phyloP scores from a whole-genome alignment of 345 rosid genomes.

The Rhizophora apiculata region DNA sequence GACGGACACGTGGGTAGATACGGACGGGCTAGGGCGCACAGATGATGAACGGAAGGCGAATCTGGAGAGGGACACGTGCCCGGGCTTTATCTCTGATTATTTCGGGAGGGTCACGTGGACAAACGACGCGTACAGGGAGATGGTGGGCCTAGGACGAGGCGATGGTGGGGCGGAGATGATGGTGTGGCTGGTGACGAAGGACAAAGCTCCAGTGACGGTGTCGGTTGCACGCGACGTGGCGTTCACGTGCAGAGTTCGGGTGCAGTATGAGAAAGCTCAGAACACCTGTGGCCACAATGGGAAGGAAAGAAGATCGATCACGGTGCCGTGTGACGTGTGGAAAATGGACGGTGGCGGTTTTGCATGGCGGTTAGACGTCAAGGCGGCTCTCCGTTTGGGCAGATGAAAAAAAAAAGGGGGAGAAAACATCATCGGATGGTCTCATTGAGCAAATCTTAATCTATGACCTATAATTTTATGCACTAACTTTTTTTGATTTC shows the following conservation, averaged over 20 bases:
- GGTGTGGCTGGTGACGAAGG: slow-evolving; percentile 68
- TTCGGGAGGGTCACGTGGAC: slow-evolving; percentile 69
- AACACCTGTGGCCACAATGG: slow-evolving; percentile 33
- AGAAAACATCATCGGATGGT: not conserved
- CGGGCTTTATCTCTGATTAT: slow-evolving; percentile 70
- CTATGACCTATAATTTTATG: not conserved
- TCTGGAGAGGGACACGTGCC: slow-evolving; percentile 71
- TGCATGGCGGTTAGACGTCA: slow-evolving; percentile 85
- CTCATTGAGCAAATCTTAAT: not conserved
- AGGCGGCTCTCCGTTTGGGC: slow-evolving; percentile 66
- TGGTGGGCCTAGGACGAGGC: slow-evolving; percentile 41
- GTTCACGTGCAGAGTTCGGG: slow-evolving; percentile 67
- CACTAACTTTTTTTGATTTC: not conserved
- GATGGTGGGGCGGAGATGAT: slow-evolving; percentile 26
- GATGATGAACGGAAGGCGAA: slow-evolving; percentile 52
- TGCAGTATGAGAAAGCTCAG: slow-evolving; percentile 34
- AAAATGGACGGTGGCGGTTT: slow-evolving; percentile 68
- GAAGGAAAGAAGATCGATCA: slow-evolving; percentile 49
- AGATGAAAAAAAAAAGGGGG: slow-evolving; percentile 24
- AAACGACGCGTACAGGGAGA: slow-evolving; percentile 56
- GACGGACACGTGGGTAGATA: slow-evolving; percentile 61
- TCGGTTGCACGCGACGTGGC: slow-evolving; percentile 34
- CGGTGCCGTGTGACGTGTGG: slow-evolving; percentile 86
- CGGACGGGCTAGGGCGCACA: slow-evolving; percentile 48
- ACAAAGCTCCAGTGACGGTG: slow-evolving; percentile 23